Evolutionary conservation across 495 filamentous ascomycete species (phyloP), one percentile per base, ranked within the genome.

Genomic region (Podospora didyma): DNA sequence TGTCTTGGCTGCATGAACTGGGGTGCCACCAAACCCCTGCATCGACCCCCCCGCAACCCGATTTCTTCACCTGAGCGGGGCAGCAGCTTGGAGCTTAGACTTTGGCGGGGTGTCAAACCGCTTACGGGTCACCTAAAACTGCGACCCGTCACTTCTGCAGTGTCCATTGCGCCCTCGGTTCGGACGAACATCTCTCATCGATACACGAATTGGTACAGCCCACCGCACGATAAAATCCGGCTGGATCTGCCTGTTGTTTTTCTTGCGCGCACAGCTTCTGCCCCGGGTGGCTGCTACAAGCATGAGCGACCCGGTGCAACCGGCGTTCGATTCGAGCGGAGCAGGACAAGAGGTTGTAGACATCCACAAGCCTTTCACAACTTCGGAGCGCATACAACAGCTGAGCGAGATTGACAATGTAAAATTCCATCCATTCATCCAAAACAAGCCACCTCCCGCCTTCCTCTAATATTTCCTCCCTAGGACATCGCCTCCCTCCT

Each of bases 381-480:
- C 82, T 19, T 80, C 80, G 6, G 85, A 91, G 64, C 87, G 86
- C 51, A 92, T 96, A 54, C 81, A 84, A 51, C 86, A 92, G 59
- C 80, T 96, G 42, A 85, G 80, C 62, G 80, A 85, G 17, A 87
- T 93, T 49, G 89, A 94, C 71, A 76, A 83, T 67, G 87, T 89
- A 71, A 16, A 49, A 9, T 14, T 35, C 17, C n/a, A 3, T 48
- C 17, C 20, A 19, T 14, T 53, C 49, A 16, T 23, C 46, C 12
- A 45, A 2, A 12, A 31, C 2, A 21, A 24, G 11, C 16, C 7
- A 26, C 24, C 2, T 14, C n/a, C 16, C 5, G 10, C 12, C 45
- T 23, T 14, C 44, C 14, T 19, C 49, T 62, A 60, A 53, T 46
- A 7, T 12, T 3, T 9, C 16, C 20, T 44, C 45, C 34, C 26